Evolutionary conservation across 257 asterid species (phyloP).

Genomic region (Salvia rosmarinus): DNA sequence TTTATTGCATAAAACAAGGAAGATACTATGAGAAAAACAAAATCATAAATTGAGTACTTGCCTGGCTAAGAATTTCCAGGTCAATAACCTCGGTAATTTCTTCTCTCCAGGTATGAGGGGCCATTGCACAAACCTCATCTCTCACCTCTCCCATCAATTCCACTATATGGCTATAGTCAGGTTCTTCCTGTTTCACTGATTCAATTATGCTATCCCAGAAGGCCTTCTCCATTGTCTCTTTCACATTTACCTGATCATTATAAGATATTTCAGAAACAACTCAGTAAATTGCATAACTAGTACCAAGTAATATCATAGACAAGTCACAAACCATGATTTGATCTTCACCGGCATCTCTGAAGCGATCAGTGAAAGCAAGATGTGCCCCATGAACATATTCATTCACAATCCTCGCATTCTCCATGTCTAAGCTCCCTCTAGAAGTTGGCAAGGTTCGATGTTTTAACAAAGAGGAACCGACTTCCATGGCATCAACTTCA

Average conservation of each 20-base stretch:
- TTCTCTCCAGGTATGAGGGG: slow-evolving; percentile 86
- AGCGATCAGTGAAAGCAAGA: slow-evolving; percentile 47
- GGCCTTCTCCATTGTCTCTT: slow-evolving; percentile 79
- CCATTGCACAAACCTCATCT: slow-evolving; percentile 73
- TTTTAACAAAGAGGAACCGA: slow-evolving; percentile 39
- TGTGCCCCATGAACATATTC: slow-evolving; percentile 82
- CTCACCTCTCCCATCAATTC: slow-evolving; percentile 84
- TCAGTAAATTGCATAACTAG: not conserved
- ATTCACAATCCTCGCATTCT: slow-evolving; percentile 79
- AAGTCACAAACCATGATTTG: slow-evolving; percentile 55
- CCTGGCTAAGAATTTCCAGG: slow-evolving; percentile 81
- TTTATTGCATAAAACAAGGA: not conserved
- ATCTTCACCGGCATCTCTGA: slow-evolving; percentile 40
- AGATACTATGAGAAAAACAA: slow-evolving; percentile 1
- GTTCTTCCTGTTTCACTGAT: slow-evolving; percentile 66
- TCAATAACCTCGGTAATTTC: slow-evolving; percentile 75
- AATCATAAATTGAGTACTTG: slow-evolving; percentile 26
- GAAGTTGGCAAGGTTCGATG: slow-evolving; percentile 25
- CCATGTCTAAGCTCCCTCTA: slow-evolving; percentile 56
- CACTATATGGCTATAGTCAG: slow-evolving; percentile 63
- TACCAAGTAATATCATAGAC: slow-evolving; percentile 3
- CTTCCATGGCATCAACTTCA: slow-evolving; percentile 41
- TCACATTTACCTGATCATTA: slow-evolving; percentile 61
- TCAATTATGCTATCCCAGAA: slow-evolving; percentile 93
- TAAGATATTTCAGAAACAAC: not conserved